Evolutionary conservation across 2,329 filamentous ascomycete species (phyloP).

Genomic region (Botryotinia narcissicola): DNA sequence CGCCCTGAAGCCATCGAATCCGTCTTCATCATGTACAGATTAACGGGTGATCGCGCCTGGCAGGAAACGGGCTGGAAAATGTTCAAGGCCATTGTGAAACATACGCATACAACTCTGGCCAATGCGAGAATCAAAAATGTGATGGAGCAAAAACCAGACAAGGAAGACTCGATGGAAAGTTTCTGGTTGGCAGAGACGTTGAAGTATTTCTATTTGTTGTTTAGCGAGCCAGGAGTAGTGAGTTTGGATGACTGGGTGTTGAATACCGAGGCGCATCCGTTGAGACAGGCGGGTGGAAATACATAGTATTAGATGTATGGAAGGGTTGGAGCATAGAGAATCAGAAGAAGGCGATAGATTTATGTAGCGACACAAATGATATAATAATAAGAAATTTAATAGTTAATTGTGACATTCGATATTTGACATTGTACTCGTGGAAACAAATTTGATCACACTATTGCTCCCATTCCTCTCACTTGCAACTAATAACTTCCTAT

Average conservation of each 20-base stretch:
- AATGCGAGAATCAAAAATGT: slow-evolving; percentile 45
- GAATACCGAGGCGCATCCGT: slow-evolving; percentile 33
- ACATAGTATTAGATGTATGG: not conserved
- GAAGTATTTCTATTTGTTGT: slow-evolving; percentile 59
- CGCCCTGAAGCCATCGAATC: slow-evolving; percentile 64
- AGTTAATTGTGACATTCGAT: not conserved
- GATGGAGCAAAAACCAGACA: slow-evolving; percentile 22
- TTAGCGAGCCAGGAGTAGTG: slow-evolving; percentile 47
- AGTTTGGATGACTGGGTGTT: slow-evolving; percentile 60
- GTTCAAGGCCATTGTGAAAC: slow-evolving; percentile 45
- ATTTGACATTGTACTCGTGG: not conserved
- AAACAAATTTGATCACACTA: not conserved
- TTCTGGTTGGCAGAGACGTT: slow-evolving; percentile 64
- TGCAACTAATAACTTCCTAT: not conserved
- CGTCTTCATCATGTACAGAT: slow-evolving; percentile 57
- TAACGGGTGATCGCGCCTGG: slow-evolving; percentile 30
- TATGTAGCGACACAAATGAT: not conserved
- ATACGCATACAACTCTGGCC: slow-evolving; percentile 43
- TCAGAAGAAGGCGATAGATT: not conserved
- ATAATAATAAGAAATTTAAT: not conserved
- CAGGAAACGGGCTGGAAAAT: slow-evolving; percentile 47
- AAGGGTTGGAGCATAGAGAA: not conserved
- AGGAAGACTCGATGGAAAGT: slow-evolving; percentile 53
- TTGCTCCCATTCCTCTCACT: not conserved
- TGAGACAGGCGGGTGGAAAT: slow-evolving; percentile 18